These are phyloP conservation scores for Verticillium nonalfalfae DNA, from an alignment of 2,329 filamentous ascomycete genomes.

Conservation along the genomic window DNA sequence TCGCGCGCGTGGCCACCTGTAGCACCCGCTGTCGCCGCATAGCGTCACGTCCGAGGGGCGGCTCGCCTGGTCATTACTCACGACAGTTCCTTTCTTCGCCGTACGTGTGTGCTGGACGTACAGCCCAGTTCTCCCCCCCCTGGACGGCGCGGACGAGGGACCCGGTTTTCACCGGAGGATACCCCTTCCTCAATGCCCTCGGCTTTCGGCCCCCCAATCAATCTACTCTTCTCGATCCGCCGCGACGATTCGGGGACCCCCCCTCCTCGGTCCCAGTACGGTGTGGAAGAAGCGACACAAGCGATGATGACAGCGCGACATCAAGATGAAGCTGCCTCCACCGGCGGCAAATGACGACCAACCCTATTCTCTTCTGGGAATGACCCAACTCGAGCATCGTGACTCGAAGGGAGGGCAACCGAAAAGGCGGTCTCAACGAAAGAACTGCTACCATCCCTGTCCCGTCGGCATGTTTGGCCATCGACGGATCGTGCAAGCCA, in stretches of 20 bases:
- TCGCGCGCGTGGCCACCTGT: background rate
- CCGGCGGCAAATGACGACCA: background rate
- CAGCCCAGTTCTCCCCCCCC: background rate
- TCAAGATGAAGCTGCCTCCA: background rate
- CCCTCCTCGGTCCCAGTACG: background rate
- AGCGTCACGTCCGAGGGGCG: background rate
- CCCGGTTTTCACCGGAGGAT: background rate
- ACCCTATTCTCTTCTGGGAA: background rate
- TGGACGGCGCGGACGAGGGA: background rate
- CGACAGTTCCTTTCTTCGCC: background rate
- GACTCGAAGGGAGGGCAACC: background rate
- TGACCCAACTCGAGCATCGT: background rate
- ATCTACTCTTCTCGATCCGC: background rate
- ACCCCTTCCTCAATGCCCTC: background rate
- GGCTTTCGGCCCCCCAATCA: background rate
- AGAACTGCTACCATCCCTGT: background rate
- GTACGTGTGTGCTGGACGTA: background rate
- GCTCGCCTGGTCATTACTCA: background rate
- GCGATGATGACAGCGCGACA: background rate
- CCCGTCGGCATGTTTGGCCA: background rate
- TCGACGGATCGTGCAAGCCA: background rate
- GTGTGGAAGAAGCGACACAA: background rate
- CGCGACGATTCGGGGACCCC: background rate
- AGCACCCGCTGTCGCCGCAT: background rate
- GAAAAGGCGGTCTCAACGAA: background rate